phyloP scores from a whole-genome alignment of 352 stramenopile genomes.

The Pythium biforme region DNA sequence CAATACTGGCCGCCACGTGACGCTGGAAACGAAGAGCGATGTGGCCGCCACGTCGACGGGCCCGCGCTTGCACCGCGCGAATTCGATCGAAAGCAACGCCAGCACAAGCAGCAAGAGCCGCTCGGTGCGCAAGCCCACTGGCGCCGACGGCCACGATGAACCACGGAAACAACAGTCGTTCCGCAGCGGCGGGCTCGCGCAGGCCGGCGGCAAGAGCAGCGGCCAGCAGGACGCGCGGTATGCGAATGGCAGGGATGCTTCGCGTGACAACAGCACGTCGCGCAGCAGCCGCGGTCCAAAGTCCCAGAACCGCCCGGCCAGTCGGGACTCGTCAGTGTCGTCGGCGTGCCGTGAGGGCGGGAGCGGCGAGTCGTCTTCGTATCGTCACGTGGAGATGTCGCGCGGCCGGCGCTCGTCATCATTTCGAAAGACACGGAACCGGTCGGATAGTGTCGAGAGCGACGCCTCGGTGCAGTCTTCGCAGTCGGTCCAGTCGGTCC shows the following conservation, averaged over 20 bases:
- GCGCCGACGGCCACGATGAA: slow-evolving; percentile 9
- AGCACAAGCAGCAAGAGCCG: slow-evolving; percentile 20
- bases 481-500: slow-evolving; percentile 20
- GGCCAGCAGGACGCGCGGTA: slow-evolving; percentile 19
- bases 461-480: slow-evolving; percentile 24
- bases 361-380: slow-evolving; percentile 7
- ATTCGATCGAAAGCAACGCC: slow-evolving; percentile 27
- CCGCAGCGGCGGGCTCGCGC: slow-evolving; percentile 18
- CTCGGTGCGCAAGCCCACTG: slow-evolving; percentile 23
- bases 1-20: slow-evolving; percentile 18
- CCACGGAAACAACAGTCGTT: slow-evolving; percentile 16
- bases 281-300: background rate
- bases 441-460: slow-evolving; percentile 30
- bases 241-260: slow-evolving; percentile 1
- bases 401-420: slow-evolving; percentile 8
- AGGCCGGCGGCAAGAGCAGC: slow-evolving; percentile 1
- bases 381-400: slow-evolving; percentile 28
- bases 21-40: slow-evolving; percentile 11
- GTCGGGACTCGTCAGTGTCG: slow-evolving; percentile 12
- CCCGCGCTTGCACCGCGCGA: slow-evolving; percentile 6
- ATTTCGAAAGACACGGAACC: slow-evolving; percentile 11
- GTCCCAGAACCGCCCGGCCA: slow-evolving; percentile 3
- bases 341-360: slow-evolving; percentile 15
- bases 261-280: background rate
- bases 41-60: background rate